Percentiles rank a stretch among this genome's conserved stretches.
phyloP scores from a whole-genome alignment of 1,284 basidiomycete species.

The Melampsora americana region DNA sequence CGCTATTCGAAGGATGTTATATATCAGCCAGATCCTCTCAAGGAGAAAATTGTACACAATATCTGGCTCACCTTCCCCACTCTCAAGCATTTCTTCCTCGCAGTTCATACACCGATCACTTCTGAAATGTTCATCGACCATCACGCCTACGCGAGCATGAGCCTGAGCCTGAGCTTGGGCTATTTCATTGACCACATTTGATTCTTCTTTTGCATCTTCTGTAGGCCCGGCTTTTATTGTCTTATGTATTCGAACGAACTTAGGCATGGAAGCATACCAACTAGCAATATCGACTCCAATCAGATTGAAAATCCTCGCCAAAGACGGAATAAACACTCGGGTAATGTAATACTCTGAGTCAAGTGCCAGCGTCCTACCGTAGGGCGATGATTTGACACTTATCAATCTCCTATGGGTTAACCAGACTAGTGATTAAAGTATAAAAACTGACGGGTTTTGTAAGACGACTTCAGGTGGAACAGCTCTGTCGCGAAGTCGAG shows the following conservation, averaged over 20 bases:
- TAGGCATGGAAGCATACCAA: slow-evolving; percentile 90
- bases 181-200: slow-evolving; percentile 13
- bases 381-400: neutral
- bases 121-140: slow-evolving; percentile 48
- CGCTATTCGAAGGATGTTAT: neutral
- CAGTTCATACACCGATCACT: slow-evolving; percentile 49
- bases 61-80: slow-evolving; percentile 14
- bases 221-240: slow-evolving; percentile 11
- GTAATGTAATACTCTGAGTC: slow-evolving; percentile 89
- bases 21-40: neutral
- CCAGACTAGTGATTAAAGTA: neutral
- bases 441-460: slow-evolving; percentile 61
- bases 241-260: slow-evolving; percentile 49
- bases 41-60: slow-evolving; percentile 48
- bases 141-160: slow-evolving; percentile 22
- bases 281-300: slow-evolving; percentile 79
- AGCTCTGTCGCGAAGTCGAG: slow-evolving; percentile 75
- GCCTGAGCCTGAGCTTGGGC: neutral
- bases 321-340: slow-evolving; percentile 78
- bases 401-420: neutral
- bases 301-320: slow-evolving; percentile 85
- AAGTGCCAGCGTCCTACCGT: slow-evolving; percentile 63
- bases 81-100: slow-evolving; percentile 43
- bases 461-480: slow-evolving; percentile 75
- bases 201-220: slow-evolving; percentile 18